Evolutionary conservation across 768 basidiomycete genomes (phyloP).

Genomic region (Podaxis sp.): DNA sequence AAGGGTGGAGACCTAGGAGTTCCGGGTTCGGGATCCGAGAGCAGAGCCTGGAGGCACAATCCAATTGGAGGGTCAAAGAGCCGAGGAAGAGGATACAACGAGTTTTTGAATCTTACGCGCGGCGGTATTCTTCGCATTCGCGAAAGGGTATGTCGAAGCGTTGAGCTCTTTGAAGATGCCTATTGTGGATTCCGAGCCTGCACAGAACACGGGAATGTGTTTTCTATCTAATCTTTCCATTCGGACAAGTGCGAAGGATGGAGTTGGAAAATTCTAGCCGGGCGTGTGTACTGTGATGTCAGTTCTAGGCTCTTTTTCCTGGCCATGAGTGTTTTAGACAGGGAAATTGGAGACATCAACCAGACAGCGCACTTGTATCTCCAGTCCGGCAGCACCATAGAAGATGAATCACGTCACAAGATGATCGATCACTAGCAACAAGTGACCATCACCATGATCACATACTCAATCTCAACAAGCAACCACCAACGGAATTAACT

Average conservation of each 20-base stretch:
- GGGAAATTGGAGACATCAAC: too few relatives aligned
- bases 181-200: constrained; percentile 12
- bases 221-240: constrained; percentile 14
- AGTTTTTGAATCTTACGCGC: neutral
- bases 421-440: neutral
- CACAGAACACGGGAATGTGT: neutral
- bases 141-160: neutral
- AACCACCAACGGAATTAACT: neutral
- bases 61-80: neutral
- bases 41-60: neutral
- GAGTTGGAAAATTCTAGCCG: neutral
- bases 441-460: constrained; percentile 4
- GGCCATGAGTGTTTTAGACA: too few relatives aligned
- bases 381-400: neutral
- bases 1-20: neutral
- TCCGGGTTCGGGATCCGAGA: neutral
- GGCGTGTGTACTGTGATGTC: neutral
- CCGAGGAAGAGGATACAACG: neutral
- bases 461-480: neutral
- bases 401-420: constrained; percentile 3
- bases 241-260: constrained; percentile 14
- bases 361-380: too few relatives aligned
- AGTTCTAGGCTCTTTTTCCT: neutral
- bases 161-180: constrained; percentile 15
- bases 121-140: neutral